phyloP scores from a whole-genome alignment of 1,284 basidiomycete species.

The Trametes pubescens region DNA sequence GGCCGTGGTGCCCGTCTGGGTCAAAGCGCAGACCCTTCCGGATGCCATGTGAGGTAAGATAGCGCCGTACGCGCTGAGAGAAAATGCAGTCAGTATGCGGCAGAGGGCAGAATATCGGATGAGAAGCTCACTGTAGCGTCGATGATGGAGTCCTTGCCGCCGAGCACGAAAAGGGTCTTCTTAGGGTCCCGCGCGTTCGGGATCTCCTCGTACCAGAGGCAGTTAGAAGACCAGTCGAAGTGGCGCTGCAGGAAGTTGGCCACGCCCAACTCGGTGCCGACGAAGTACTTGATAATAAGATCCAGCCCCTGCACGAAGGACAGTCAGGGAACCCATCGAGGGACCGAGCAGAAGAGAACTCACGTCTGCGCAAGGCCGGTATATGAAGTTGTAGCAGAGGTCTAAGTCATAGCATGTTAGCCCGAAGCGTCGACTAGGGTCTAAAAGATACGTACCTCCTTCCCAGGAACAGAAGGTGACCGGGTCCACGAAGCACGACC shows the following conservation, averaged over 20 bases:
- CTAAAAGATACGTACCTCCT: constrained; percentile 61
- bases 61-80: constrained; percentile 72
- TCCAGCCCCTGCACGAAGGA: constrained; percentile 66
- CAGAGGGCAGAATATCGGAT: constrained; percentile 1
- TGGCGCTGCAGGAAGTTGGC: constrained; percentile 86
- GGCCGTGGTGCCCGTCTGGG: constrained; percentile 74
- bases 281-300: constrained; percentile 85
- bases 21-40: constrained; percentile 76
- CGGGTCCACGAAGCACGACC: constrained; percentile 91
- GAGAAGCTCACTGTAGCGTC: constrained; percentile 64
- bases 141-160: constrained; percentile 83
- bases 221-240: constrained; percentile 90
- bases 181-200: constrained; percentile 72
- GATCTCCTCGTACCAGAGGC: constrained; percentile 89
- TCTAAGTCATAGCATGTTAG: constrained; percentile 50
- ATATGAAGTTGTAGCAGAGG: constrained; percentile 90
- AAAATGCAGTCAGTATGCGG: neutral
- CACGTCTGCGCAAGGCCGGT: constrained; percentile 70
- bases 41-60: constrained; percentile 81
- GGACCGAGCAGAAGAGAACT: constrained; percentile 33
- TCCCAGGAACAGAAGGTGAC: constrained; percentile 92
- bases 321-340: constrained; percentile 9
- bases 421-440: neutral
- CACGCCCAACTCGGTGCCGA: constrained; percentile 85
- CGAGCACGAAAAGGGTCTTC: constrained; percentile 76